Evolutionary conservation across 2,329 filamentous ascomycete genomes (phyloP), one percentile per base, ranked within the genome.

Genomic region (Drechslera avenae): DNA sequence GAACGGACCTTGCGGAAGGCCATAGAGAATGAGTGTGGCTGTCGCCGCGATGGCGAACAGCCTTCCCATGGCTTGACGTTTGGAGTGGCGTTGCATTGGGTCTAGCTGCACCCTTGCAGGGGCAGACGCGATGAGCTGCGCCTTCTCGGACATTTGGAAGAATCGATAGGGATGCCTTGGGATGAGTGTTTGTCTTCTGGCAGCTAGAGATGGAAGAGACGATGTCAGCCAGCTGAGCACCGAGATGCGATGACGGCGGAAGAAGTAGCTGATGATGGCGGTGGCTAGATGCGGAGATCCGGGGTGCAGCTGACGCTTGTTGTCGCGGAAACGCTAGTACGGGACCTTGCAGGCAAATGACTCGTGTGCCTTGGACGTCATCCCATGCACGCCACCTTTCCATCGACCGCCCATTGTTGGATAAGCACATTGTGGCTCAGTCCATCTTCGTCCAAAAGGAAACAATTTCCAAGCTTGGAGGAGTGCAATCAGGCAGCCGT

Each of bases 141-240:
- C 34, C 36, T 67, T 67, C 46, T 67, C 63, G 16, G 60, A 52
- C 63, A 66, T 67, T 2, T 5, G 2, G 33, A 2, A 55, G 17
- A 23, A 30, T 14, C 14, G 39, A 9, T 19, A 23, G 32, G 14
- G 31, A 31, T 18, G 4, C 44, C 39, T 42, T 3, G 6, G 10
- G 9, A 10, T 17, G 6, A 1, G 2, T 16, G 10, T 26, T 12
- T 30, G 14, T 17, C n/a, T 14, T 12, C 9, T 36, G 14, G 8
- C 21, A 23, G 21, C 21, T 23, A 23, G 5, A 23, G 21, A 23
- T 23, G 21, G 6, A 8, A 28, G 26, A 28, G 28, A 28, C 12
- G 48, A 59, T 62, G 56, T 52, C 61, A 66, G 63, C 61, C 63
- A 60, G 60, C 60, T 63, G 63, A 57, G 46, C 60, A 63, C 39